Conservation (phyloP, 805 yeast species). For the Soucietia sequanensis region DNA sequence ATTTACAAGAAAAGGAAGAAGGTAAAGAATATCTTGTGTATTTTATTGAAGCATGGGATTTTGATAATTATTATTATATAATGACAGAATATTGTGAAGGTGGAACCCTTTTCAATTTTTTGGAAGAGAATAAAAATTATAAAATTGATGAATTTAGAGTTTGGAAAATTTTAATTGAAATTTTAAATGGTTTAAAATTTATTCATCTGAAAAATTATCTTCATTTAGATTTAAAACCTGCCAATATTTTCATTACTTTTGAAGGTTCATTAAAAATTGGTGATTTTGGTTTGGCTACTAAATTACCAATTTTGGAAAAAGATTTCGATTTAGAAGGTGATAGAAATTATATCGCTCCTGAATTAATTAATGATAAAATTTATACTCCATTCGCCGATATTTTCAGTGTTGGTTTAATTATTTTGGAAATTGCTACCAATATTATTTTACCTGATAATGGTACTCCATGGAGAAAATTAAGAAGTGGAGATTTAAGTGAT, state of each 20-base stretch:
- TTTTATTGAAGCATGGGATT: slow-evolving; percentile 84
- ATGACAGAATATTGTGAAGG: slow-evolving; percentile 96
- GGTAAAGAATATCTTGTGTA: slow-evolving; percentile 78
- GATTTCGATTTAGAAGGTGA: slow-evolving; percentile 94
- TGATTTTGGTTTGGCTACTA: slow-evolving; percentile 93
- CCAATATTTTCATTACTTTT: slow-evolving; percentile 89
- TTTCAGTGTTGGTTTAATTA: slow-evolving; percentile 88
- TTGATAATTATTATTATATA: slow-evolving; percentile 71
- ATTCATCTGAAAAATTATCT: slow-evolving; percentile 73
- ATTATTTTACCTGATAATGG: slow-evolving; percentile 95
- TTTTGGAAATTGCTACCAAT: slow-evolving; percentile 95
- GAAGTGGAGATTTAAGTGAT: slow-evolving; percentile 94
- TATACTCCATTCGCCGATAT: slow-evolving; percentile 94
- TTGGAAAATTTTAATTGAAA: slow-evolving; percentile 91
- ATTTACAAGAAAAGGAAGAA: slow-evolving; percentile 45
- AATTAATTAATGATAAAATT: slow-evolving; percentile 74
- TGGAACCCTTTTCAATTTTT: slow-evolving; percentile 80
- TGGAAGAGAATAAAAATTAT: slow-evolving; percentile 70
- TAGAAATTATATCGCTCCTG: slow-evolving; percentile 97
- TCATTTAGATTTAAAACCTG: slow-evolving; percentile 93
- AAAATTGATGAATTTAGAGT: slow-evolving; percentile 94
- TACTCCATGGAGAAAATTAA: slow-evolving; percentile 89
- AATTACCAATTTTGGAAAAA: slow-evolving; percentile 62
- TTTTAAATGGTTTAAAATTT: slow-evolving; percentile 73
- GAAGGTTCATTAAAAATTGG: slow-evolving; percentile 94